Percentiles rank a stretch among this genome's conserved stretches.
Evolutionary conservation across 441 rosid genomes (phyloP).

Genomic region (Euphorbia celastroides): DNA sequence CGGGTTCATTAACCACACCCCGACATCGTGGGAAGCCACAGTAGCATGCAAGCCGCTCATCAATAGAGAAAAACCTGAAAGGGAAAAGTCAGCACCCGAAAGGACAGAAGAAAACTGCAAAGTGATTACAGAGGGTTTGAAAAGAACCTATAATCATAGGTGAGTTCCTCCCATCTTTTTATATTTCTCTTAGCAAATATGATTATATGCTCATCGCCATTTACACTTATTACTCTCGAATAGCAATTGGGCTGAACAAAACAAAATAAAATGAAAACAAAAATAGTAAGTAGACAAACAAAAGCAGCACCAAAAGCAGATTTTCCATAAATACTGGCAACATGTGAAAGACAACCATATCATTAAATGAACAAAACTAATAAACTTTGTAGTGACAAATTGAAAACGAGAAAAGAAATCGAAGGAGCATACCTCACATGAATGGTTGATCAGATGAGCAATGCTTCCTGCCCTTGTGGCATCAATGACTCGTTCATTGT

Average conservation of each 20-base stretch:
- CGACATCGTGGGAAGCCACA: slow-evolving; percentile 94
- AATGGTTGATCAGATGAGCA: slow-evolving; percentile 96
- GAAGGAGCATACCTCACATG: slow-evolving; percentile 70
- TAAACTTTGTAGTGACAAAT: neutral
- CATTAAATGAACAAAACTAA: neutral
- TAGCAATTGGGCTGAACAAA: slow-evolving; percentile 95
- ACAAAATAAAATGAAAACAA: slow-evolving; percentile 14
- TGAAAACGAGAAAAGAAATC: slow-evolving; percentile 7
- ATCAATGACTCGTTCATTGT: slow-evolving; percentile 92
- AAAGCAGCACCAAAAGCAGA: too few species aligned
- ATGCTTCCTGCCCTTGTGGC: slow-evolving; percentile 99
- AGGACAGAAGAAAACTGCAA: slow-evolving; percentile 1
- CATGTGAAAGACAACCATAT: neutral
- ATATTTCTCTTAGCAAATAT: slow-evolving; percentile 98
- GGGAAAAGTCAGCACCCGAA: slow-evolving; percentile 19
- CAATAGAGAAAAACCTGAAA: slow-evolving; percentile 91
- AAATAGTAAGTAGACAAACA: too few species aligned
- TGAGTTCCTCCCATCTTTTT: slow-evolving; percentile 91
- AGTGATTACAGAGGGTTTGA: slow-evolving; percentile 13
- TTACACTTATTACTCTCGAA: slow-evolving; percentile 84
- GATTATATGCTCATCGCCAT: slow-evolving; percentile 87
- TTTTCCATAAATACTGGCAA: slow-evolving; percentile 6
- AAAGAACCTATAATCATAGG: slow-evolving; percentile 90
- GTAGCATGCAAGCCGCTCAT: slow-evolving; percentile 81
- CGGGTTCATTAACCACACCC: slow-evolving; percentile 92